Conservation (phyloP, 108 stramenopile species). For the Craspedostauros australis region DNA sequence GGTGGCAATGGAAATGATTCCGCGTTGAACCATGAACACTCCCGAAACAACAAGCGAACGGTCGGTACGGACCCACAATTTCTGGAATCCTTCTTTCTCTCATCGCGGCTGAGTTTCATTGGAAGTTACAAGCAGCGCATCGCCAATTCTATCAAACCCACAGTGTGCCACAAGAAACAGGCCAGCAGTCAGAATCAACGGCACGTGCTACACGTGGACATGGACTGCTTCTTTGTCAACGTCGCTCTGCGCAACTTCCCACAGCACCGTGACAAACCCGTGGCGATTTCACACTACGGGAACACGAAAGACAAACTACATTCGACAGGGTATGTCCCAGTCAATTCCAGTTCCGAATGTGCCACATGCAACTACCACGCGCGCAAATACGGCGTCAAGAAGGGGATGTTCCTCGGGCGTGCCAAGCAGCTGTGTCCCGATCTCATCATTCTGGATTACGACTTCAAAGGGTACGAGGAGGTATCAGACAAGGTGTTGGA, state of each 20-base stretch:
- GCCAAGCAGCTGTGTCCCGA: conserved; percentile 86
- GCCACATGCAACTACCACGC: conserved; percentile 94
- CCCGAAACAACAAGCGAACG: conserved; percentile 25
- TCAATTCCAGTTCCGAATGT: conserved; percentile 76
- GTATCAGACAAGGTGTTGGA: conserved; percentile 73
- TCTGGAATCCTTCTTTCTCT: conserved; percentile 58
- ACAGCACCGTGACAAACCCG: conserved; percentile 69
- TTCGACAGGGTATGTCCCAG: conserved; percentile 9
- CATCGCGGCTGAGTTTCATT: conserved; percentile 70
- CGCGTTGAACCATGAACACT: too few species aligned
- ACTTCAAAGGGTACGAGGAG: conserved; percentile 84
- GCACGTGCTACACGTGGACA: conserved; percentile 89
- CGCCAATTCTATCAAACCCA: too few species aligned
- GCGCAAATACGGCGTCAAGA: conserved; percentile 76
- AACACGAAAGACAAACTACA: conserved; percentile 8
- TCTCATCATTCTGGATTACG: conserved; percentile 83
- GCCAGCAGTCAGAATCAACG: conserved; percentile 19
- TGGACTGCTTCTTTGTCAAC: conserved; percentile 95
- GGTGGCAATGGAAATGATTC: too few species aligned
- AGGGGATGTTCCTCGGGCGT: conserved; percentile 89
- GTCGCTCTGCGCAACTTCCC: conserved; percentile 83
- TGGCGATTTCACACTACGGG: conserved; percentile 83
- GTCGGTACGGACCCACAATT: conserved; percentile 78
- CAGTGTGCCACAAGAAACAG: too few species aligned
- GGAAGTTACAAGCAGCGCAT: conserved; percentile 71